Conservation (phyloP, 192 early-diverging fungal species). For the Dimargaris xerosporica region DNA sequence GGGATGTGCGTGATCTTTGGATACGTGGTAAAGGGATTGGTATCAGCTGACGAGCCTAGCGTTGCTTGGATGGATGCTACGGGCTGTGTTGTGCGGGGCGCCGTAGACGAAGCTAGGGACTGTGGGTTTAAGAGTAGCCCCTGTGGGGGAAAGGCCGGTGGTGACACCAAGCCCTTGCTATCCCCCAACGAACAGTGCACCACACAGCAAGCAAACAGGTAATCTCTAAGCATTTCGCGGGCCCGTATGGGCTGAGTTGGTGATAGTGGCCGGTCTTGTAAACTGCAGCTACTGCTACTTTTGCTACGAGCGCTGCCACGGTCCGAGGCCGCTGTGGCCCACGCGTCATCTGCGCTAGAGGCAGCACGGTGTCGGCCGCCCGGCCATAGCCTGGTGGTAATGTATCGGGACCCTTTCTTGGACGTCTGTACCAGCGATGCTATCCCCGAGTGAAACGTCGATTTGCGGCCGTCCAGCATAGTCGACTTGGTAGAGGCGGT, state of each 20-base stretch:
- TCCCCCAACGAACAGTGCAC: neutral
- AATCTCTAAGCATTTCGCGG: no score
- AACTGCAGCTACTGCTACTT: no score
- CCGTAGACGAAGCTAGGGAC: neutral
- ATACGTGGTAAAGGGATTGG: neutral
- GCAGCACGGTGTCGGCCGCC: neutral
- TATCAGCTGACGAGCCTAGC: no score
- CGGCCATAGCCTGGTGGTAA: no score
- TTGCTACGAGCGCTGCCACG: neutral
- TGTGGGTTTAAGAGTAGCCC: neutral
- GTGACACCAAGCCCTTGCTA: neutral
- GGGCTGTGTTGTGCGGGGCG: neutral
- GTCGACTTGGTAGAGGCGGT: neutral
- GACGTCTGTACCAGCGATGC: no score
- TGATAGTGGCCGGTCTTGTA: no score
- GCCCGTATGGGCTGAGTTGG: no score
- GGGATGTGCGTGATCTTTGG: conserved; percentile 1
- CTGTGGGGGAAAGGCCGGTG: neutral
- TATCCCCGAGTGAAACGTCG: neutral
- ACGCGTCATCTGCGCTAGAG: neutral
- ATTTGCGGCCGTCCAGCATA: neutral
- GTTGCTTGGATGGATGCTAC: neutral
- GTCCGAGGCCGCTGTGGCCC: neutral
- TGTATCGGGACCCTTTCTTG: no score
- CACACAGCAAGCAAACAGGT: neutral